These are phyloP conservation scores for Penicillium verhagenii DNA, from an alignment of 495 filamentous ascomycete species.

Conservation along the genomic window DNA sequence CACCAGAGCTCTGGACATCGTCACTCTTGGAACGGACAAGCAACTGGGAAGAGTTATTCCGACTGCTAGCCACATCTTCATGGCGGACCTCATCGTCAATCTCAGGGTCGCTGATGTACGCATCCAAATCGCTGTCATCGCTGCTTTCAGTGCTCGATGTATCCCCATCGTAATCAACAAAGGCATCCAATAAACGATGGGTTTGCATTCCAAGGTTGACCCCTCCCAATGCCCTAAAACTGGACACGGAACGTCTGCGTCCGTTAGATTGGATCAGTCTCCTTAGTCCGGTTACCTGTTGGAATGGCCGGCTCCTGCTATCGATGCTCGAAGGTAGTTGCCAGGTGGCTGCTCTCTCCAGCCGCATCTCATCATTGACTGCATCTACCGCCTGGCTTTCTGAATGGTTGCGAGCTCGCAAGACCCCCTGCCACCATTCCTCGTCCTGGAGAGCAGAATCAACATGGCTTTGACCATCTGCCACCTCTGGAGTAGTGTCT, in stretches of 20 bases:
- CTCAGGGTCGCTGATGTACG: slow-evolving; percentile 35
- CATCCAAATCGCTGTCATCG: slow-evolving; percentile 43
- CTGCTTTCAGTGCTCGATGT: slow-evolving; percentile 49
- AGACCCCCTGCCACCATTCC: slow-evolving; percentile 83
- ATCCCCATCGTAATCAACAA: slow-evolving; percentile 54
- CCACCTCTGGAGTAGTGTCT: slow-evolving; percentile 33
- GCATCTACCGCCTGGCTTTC: slow-evolving; percentile 20
- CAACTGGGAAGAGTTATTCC: slow-evolving; percentile 2
- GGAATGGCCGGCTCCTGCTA: slow-evolving; percentile 40
- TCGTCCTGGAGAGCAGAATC: slow-evolving; percentile 62
- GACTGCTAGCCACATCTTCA: slow-evolving; percentile 2
- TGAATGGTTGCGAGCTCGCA: slow-evolving; percentile 50
- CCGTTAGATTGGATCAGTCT: slow-evolving; percentile 47
- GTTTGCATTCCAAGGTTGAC: slow-evolving; percentile 75
- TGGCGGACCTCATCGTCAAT: slow-evolving; percentile 37
- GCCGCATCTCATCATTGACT: slow-evolving; percentile 15
- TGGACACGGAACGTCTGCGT: slow-evolving; percentile 63
- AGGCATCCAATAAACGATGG: slow-evolving; percentile 64
- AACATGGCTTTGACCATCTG: slow-evolving; percentile 51
- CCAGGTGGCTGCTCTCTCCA: slow-evolving; percentile 43
- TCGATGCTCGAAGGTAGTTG: slow-evolving; percentile 56
- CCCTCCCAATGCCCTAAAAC: slow-evolving; percentile 59
- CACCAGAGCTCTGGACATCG: slow-evolving; percentile 15
- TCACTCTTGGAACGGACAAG: slow-evolving; percentile 24
- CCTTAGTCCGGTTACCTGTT: slow-evolving; percentile 48